phyloP scores from a whole-genome alignment of 768 basidiomycete genomes.

The Lentinula detonsa region DNA sequence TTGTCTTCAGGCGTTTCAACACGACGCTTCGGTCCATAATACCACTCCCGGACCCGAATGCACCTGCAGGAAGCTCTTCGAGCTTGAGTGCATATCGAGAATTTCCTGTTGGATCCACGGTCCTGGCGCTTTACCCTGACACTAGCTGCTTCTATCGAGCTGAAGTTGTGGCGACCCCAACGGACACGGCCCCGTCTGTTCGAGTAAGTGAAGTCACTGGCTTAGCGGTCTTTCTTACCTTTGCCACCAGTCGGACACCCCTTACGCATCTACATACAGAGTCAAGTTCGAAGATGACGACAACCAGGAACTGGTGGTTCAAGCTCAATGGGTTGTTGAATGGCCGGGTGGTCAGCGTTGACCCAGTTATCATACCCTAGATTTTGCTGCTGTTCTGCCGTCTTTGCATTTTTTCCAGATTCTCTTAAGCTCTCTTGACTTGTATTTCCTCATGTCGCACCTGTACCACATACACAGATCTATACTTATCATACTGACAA shows the following conservation, averaged over 20 bases:
- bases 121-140: constrained; percentile 87
- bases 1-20: constrained; percentile 46
- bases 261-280: constrained; percentile 54
- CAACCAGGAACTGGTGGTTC: constrained; percentile 71
- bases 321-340: constrained; percentile 79
- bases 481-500: neutral
- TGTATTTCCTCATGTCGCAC: neutral
- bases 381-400: neutral
- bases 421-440: neutral
- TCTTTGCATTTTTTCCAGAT: neutral
- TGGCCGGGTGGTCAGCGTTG: constrained; percentile 44
- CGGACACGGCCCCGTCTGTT: constrained; percentile 29
- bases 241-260: constrained; percentile 13
- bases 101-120: constrained; percentile 64
- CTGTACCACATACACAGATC: neutral
- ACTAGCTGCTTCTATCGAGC: constrained; percentile 90
- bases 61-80: constrained; percentile 48
- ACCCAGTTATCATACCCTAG: neutral
- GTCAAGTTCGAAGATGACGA: constrained; percentile 89
- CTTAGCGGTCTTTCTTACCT: neutral
- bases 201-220: constrained; percentile 20
- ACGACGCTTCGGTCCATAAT: constrained; percentile 69
- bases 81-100: constrained; percentile 68
- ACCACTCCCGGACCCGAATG: constrained; percentile 71
- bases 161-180: constrained; percentile 70